A percentile compares a stretch with the other conserved stretches of the same genome.
phyloP scores from a whole-genome alignment of 2,329 filamentous ascomycete species.

The Diaporthe velutina region DNA sequence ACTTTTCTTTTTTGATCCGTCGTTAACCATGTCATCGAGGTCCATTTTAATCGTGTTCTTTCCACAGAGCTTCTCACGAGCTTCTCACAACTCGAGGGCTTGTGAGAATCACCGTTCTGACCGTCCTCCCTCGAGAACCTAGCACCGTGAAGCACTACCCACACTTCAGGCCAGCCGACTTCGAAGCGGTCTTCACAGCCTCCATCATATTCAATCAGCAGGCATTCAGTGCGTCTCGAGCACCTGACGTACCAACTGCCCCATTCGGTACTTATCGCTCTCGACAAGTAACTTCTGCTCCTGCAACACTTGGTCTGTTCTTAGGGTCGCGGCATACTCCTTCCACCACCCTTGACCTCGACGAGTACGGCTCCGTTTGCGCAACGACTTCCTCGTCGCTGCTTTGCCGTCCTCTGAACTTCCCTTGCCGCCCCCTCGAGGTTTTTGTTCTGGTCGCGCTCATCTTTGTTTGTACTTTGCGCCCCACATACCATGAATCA shows the following conservation, averaged over 20 bases:
- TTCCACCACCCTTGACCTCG: not conserved
- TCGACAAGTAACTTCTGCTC: not conserved
- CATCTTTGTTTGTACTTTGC: too few relatives aligned
- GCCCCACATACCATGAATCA: too few relatives aligned
- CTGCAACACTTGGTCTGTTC: not conserved
- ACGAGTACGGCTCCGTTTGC: too few relatives aligned
- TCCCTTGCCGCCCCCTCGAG: too few relatives aligned
- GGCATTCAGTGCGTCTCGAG: too few relatives aligned
- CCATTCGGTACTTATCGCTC: too few relatives aligned
- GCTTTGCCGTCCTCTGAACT: too few relatives aligned
- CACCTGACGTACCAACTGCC: too few relatives aligned
- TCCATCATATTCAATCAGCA: not conserved
- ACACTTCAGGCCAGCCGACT: not conserved
- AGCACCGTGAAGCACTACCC: not conserved
- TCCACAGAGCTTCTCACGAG: not conserved
- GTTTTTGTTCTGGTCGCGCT: too few relatives aligned
- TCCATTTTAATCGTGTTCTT: not conserved
- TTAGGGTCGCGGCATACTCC: too few relatives aligned
- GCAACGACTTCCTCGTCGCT: too few relatives aligned
- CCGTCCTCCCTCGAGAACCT: rapidly evolving
- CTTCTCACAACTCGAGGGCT: not conserved
- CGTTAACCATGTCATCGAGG: not conserved
- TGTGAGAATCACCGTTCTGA: not conserved
- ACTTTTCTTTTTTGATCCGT: not conserved
- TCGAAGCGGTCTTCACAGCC: not conserved